Evolutionary conservation across 1,284 basidiomycete species (phyloP), one percentile per base, ranked within the genome.

Genomic region (Cutaneotrichosporon cavernicola): DNA sequence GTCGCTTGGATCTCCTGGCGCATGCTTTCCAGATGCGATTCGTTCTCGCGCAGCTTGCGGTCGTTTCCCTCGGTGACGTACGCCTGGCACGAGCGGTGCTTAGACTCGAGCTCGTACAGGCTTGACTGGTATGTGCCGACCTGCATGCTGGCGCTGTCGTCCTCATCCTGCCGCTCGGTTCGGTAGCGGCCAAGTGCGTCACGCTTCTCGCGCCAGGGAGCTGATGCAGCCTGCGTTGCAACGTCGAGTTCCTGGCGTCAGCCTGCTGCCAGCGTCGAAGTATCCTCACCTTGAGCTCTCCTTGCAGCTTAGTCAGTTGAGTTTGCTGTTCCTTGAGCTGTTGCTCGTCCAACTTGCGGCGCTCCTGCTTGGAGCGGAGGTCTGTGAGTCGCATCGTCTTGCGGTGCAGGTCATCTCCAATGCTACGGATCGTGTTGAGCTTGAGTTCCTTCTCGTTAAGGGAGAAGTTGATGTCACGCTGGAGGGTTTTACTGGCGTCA

Each of bases 31-130:
- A 92, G 84, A 58, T 84, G 84, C 16, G 84, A 82, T 30, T 84
- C 84, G 72, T 85, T 88, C 51, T 90, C 88, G 38, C 85, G 82
- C 40, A 93, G 82, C 64, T 85, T 82, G 16, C 86, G 84, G 5
- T 84, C 86, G 50, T 87, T 86, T 67, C 88, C 89, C 53, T 89
- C 87, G 52, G 86, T 85, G 61, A 89, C 83, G 76, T 93, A 93
- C 72, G 60, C 50, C 55, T 73, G 72, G 66, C 76, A 77, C 5
- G 70, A 70, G n/a, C 67, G 60, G 58, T 80, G 75, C 60, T 75
- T 76, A 32, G 59, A 56, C 59, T 80, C 75, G 11, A 80, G 66
- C 58, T 78, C 73, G 18, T 63, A 52, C 58, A 76, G 57, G 53
- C 73, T 76, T 5, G 70, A 69, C 38, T 73, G 73, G 58, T 73